Percentiles rank a stretch among this genome's conserved stretches.
Evolutionary conservation across 176 grass and related monocot species (phyloP).

Genomic region (Echinochloa phyllopogon): DNA sequence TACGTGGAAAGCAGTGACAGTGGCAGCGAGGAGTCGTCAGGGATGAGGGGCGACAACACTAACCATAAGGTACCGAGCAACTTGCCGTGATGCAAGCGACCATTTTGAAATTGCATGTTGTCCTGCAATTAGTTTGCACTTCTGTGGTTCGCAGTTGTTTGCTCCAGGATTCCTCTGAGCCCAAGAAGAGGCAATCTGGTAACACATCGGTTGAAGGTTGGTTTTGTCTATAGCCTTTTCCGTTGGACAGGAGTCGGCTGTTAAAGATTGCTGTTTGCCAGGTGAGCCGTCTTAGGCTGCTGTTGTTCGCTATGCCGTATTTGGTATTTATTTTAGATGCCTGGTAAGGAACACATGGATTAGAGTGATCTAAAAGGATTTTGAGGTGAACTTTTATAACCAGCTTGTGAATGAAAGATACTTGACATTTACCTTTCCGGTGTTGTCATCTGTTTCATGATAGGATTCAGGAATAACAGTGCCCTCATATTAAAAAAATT

Average conservation of each 20-base stretch:
- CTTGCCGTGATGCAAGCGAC: constrained; percentile 21
- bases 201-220: constrained; percentile 67
- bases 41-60: constrained; percentile 70
- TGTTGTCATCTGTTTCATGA: too few species aligned
- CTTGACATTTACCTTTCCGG: too few species aligned
- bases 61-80: constrained; percentile 66
- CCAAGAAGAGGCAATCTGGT: constrained; percentile 80
- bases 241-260: not conserved
- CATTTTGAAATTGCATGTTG: constrained; percentile 46
- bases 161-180: constrained; percentile 67
- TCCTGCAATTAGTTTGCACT: constrained; percentile 32
- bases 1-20: constrained; percentile 56
- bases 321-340: too few species aligned
- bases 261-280: constrained; percentile 43
- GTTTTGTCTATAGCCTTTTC: not conserved
- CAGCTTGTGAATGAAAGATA: too few species aligned
- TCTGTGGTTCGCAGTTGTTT: constrained; percentile 47
- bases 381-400: too few species aligned
- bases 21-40: constrained; percentile 79
- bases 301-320: constrained; percentile 41
- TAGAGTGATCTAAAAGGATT: too few species aligned
- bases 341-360: too few species aligned
- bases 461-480: too few species aligned
- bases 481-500: too few species aligned
- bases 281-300: constrained; percentile 65